These are phyloP conservation scores for Physcia stellaris DNA, from an alignment of 495 filamentous ascomycete species.

Conservation along the genomic window DNA sequence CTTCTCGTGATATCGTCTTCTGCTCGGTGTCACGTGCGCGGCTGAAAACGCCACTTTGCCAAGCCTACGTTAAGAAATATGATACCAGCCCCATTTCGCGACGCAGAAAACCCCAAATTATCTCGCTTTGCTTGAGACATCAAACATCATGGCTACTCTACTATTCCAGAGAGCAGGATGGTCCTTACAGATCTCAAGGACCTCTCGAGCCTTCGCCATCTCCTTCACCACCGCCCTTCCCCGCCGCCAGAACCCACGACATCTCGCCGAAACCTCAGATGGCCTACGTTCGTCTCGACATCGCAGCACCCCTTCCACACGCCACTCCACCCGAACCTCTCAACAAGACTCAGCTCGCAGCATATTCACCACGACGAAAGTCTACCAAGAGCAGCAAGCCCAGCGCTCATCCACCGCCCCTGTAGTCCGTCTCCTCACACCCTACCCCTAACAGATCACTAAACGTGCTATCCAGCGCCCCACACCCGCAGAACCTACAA, in stretches of 20 bases:
- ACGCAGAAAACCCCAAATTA: neutral
- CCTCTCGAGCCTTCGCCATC: conserved; percentile 13
- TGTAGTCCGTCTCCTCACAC: too few relatives aligned
- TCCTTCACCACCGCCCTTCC: conserved; percentile 16
- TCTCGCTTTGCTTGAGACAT: neutral
- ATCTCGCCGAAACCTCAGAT: conserved; percentile 8
- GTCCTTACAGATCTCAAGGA: conserved; percentile 16
- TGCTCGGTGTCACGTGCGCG: too few relatives aligned
- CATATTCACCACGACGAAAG: conserved; percentile 8
- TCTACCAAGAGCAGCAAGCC: conserved; percentile 11
- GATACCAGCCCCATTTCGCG: too few relatives aligned
- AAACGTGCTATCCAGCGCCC: too few relatives aligned
- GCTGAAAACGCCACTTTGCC: too few relatives aligned
- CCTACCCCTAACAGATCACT: too few relatives aligned
- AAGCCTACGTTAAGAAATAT: too few relatives aligned
- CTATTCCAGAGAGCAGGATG: conserved; percentile 14
- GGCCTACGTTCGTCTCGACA: conserved; percentile 3
- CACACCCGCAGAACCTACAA: conserved; percentile 26
- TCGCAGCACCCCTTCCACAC: too few relatives aligned
- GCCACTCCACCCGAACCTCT: too few relatives aligned
- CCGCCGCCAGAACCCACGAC: conserved; percentile 3
- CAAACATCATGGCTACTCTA: conserved; percentile 12
- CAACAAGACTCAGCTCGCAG: conserved; percentile 5
- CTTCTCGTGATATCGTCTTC: too few relatives aligned
- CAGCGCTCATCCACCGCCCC: conserved; percentile 11